Percentiles rank a stretch among this genome's conserved stretches.
phyloP scores from a whole-genome alignment of 1,139 yeast genomes.

The Hyphopichia pseudoburtonii region DNA sequence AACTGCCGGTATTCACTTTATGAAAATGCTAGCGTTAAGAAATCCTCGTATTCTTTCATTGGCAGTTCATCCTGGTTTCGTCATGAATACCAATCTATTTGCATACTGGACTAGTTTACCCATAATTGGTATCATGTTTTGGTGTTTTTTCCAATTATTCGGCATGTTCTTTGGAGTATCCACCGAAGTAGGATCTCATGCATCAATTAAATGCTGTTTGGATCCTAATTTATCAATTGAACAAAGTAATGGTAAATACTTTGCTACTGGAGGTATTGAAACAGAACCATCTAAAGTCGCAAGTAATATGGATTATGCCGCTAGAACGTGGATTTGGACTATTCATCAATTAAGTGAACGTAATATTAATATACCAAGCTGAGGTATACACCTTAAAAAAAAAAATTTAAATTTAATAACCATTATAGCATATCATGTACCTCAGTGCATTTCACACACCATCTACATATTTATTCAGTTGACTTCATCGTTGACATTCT shows the following conservation, averaged over 20 bases:
- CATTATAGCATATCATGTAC: conserved; percentile 2
- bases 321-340: conserved; percentile 86
- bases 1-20: conserved; percentile 75
- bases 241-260: conserved; percentile 33
- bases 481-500: too few relatives aligned
- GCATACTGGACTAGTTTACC: conserved; percentile 80
- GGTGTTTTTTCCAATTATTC: conserved; percentile 67
- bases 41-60: conserved; percentile 65
- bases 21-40: conserved; percentile 62
- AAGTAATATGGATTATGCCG: conserved; percentile 58
- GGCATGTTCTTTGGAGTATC: conserved; percentile 70
- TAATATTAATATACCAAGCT: conserved; percentile 23
- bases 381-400: too few relatives aligned
- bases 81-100: conserved; percentile 74
- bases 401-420: neutral
- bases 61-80: conserved; percentile 85
- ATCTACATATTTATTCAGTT: too few relatives aligned
- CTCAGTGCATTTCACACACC: too few relatives aligned
- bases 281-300: conserved; percentile 60
- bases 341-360: conserved; percentile 57
- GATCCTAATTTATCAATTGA: conserved; percentile 43
- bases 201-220: conserved; percentile 65
- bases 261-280: conserved; percentile 45
- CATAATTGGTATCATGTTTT: conserved; percentile 65
- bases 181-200: conserved; percentile 68